Evolutionary conservation across 2,329 filamentous ascomycete genomes (phyloP), one percentile per base, ranked within the genome.

Genomic region (Monosporascus sp.): DNA sequence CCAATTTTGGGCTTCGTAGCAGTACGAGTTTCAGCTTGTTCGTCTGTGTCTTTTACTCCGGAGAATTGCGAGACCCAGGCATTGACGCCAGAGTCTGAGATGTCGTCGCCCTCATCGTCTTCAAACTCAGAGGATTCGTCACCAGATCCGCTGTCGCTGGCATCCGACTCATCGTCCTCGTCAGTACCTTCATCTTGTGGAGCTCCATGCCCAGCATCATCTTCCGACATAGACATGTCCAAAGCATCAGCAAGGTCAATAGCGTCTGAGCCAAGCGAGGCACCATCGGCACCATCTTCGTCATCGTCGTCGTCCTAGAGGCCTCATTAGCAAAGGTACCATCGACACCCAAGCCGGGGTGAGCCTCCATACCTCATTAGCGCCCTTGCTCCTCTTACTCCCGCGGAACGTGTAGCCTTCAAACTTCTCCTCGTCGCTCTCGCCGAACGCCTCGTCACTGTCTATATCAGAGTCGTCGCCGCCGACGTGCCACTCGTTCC

Each of bases 371-470:
- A 73, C 73, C 48, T 75, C 75, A 17, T 76, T 76, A 17, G 74
- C 67, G 17, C 70, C 72, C 7, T 72, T 35, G 31, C 11, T 73
- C 55, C 64, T 62, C 58, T 70, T 73, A 62, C 74, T 77, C 11
- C 78, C 79, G 1, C 78, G 64, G 55, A 85, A 84, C 0, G 76
- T 64, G 63, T 87, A 95, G 11, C 85, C 89, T 58, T 90, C 84
- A 60, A 96, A 95, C 57, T 80, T 81, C 67, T 96, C 92, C 64
- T 94, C 86, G 64, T 96, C 92, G 63, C 89, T 94, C 59, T 89
- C 86, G 3, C 90, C 89, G 76, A 96, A 90, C 2, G 93, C 92
- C 64, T 95, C 90, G 66, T 86, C 82, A 61, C 80, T 83, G 60
- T 86, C 83, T 50, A 85, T 80, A 55, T 85, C 82, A 5, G 82